These are phyloP conservation scores for Chytriomyces sp. DNA, from an alignment of 192 early-diverging fungal species.

Conservation along the genomic window DNA sequence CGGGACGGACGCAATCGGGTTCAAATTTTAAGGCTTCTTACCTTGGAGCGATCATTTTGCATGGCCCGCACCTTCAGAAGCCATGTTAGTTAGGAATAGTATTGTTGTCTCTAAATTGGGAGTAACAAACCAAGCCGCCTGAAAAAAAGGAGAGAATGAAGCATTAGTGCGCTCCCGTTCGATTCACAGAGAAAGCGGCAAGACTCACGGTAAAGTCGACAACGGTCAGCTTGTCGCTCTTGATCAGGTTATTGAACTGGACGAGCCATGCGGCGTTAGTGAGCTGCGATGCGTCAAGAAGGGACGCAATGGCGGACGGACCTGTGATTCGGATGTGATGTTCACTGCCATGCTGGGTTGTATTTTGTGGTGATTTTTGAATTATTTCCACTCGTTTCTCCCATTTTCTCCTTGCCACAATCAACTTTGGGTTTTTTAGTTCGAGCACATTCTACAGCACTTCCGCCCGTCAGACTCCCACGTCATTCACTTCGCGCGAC, in stretches of 20 bases:
- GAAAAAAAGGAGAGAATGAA: not conserved
- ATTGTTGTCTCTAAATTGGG: not conserved
- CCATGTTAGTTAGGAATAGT: not conserved
- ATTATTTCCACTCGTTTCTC: not conserved
- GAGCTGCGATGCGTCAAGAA: not conserved
- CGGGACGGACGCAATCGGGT: not conserved
- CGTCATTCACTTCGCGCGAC: not conserved
- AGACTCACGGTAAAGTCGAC: conserved; percentile 75
- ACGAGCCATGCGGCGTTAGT: conserved; percentile 41
- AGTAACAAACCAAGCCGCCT: conserved; percentile 1
- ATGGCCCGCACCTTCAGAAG: conserved; percentile 78
- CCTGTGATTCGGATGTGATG: not conserved
- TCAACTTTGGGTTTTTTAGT: too few relatives aligned
- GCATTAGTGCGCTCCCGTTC: not conserved
- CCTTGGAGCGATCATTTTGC: conserved; percentile 71
- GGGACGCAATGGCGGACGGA: conserved; percentile 38
- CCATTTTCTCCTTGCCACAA: not conserved
- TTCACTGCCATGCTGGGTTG: not conserved
- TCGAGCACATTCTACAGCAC: too few relatives aligned
- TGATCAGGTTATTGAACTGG: conserved; percentile 52
- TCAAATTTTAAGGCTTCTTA: not conserved
- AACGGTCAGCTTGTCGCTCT: conserved; percentile 51
- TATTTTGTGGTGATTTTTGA: not conserved
- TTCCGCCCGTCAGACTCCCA: not conserved
- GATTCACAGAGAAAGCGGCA: not conserved